Base-by-base conservation (phyloP, 305 asterid genomes). In the Euphrasia arctica region DNA sequence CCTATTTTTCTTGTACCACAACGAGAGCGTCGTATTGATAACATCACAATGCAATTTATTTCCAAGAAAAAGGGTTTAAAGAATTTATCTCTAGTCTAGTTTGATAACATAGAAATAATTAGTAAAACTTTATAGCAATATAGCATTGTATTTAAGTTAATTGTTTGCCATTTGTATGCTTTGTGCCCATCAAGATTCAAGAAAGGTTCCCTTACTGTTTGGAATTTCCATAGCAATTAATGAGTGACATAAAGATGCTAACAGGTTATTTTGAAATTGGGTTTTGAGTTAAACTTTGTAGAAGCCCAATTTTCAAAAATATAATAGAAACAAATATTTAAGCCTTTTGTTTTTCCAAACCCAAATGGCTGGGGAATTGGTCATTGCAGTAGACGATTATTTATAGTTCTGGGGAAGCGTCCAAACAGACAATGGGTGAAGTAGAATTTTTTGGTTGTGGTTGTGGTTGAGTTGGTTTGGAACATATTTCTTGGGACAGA, bases 171-270 rank as follows among this genome's bases (percentile, higher is more conserved):
- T 32, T 48, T 22, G 28, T 7, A 58, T 32, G n/a, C 59, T 6
- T 34, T 22, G 4, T 49, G 11, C 43, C 14, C 41, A 31, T 61
- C 4, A 32, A 32, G 36, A 32, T 32, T 61, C 61, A 65, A 49
- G 60, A 56, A 55, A 66, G 47, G 56, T 60, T 43, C 28, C 48
- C 36, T 59, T 48, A 65, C 63, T 56, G 41, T 62, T 62, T 47
- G 62, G 62, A 34, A 15, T 45, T 55, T 31, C 18, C 52, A 62
- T 13, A 47, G 58, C 29, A 36, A 5, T 28, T 7, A 51, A 63
- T 60, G 74, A 64, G 14, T 54, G 15, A 3, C 34, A 28, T 43
- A 39, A 7, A 47, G 18, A 50, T 50, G 49, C 14, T 48, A 49
- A 47, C 6, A 13, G 45, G 18, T 15, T 41, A 15, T 59, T 32